Conservation (phyloP, 129 eudicot genomes). For the Solidago caesia region DNA sequence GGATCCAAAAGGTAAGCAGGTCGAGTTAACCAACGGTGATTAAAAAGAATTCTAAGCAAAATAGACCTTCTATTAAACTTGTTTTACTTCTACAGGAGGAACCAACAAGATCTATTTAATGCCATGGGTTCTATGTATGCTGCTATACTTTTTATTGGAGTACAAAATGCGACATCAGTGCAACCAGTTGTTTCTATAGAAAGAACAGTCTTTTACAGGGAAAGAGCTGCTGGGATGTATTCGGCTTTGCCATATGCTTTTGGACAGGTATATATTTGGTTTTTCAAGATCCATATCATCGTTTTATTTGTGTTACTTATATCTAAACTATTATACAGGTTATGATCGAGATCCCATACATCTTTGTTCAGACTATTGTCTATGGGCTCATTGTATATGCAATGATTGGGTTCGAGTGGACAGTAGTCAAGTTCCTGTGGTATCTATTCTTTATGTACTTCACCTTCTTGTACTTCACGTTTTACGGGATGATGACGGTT, state of each 20-base stretch:
- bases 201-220: slow-evolving; percentile 89
- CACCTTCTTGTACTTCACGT: slow-evolving; percentile 82
- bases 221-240: slow-evolving; percentile 98
- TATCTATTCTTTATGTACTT: slow-evolving; percentile 78
- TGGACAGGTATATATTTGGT: slow-evolving; percentile 52
- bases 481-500: slow-evolving; percentile 89
- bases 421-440: slow-evolving; percentile 70
- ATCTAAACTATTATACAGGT: slow-evolving; percentile 42
- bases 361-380: slow-evolving; percentile 59
- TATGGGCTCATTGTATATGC: slow-evolving; percentile 75
- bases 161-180: slow-evolving; percentile 71
- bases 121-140: slow-evolving; percentile 96
- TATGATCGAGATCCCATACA: slow-evolving; percentile 79
- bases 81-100: slow-evolving; percentile 38
- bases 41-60: not conserved
- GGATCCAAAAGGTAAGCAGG: slow-evolving; percentile 60
- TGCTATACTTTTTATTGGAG: slow-evolving; percentile 79
- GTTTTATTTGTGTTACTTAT: slow-evolving; percentile 9
- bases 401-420: slow-evolving; percentile 89
- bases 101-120: slow-evolving; percentile 58
- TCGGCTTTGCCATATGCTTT: slow-evolving; percentile 93
- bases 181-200: slow-evolving; percentile 85
- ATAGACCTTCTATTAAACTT: slow-evolving; percentile 13
- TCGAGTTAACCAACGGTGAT: not conserved
- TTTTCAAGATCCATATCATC: not conserved